Evolutionary conservation across 1,139 yeast genomes (phyloP).

Genomic region (Candida labiduridarum): DNA sequence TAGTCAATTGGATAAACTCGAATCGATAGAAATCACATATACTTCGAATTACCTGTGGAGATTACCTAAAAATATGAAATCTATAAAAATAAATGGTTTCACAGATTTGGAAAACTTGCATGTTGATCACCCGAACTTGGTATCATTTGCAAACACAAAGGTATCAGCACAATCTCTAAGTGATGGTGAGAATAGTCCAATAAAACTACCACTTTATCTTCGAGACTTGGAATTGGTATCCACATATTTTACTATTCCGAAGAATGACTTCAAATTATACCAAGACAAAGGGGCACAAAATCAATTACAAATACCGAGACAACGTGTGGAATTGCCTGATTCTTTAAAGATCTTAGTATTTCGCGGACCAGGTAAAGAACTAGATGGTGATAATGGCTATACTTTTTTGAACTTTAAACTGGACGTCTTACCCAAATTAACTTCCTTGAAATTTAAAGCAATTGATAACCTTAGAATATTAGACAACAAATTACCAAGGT

Average conservation of each 20-base stretch:
- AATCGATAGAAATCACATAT: neutral
- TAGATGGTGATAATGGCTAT: neutral
- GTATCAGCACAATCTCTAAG: neutral
- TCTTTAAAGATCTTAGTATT: neutral
- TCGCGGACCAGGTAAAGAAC: neutral
- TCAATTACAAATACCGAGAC: too few relatives aligned
- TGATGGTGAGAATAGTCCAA: neutral
- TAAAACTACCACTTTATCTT: neutral
- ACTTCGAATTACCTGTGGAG: neutral
- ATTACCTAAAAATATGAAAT: neutral
- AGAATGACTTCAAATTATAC: neutral
- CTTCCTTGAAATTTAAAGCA: too few relatives aligned
- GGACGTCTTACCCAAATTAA: neutral
- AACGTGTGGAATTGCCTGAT: neutral
- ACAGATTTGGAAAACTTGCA: neutral
- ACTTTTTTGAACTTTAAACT: neutral
- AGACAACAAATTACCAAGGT: too few relatives aligned
- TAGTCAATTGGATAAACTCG: neutral
- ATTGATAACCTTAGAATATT: too few relatives aligned
- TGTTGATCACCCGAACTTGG: neutral
- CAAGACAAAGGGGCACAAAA: too few relatives aligned
- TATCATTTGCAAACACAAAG: neutral
- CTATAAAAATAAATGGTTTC: neutral
- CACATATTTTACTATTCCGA: neutral
- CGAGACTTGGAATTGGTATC: neutral